Evolutionary conservation across 1,139 yeast species (phyloP), one percentile per base, ranked within the genome.

Genomic region (Meyerozyma guilliermondii): DNA sequence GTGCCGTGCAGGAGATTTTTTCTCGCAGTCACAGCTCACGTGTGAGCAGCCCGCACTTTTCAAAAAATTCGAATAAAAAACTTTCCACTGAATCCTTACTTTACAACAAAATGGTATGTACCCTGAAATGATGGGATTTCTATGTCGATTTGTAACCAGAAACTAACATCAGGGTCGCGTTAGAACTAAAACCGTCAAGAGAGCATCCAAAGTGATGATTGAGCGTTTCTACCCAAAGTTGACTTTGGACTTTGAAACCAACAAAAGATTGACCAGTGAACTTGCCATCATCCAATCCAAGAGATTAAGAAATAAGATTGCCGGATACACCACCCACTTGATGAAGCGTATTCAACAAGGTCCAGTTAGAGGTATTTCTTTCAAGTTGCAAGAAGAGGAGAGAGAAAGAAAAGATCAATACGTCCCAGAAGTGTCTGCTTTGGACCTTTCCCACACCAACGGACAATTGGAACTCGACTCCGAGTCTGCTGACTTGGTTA

Each of bases 301-400:
- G 87, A 91, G 98, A 81, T 87, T 94, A 76, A 92, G 98, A 84
- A 94, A 94, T 94, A 92, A 92, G 89, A 94, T 92, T 71, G 98
- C 99, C 74, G 99, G 99, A 74, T 92, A 91, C 96, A 92, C 98
- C 78, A 92, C 98, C 70, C 99, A 92, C 79, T 85, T 92, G 78
- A 94, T 92, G 98, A 91, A 88, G 85, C 91, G 99, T 83, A 92
- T 92, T 71, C 98, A 94, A 80, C 92, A 92, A 84, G 99, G 99
- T 71, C 98, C 99, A 81, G 99, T 92, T 65, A 91, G 98, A 85
- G 99, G 99, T 82, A 94, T 92, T 65, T 92, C 98, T 66, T 92
- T 92, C 96, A 94, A 94, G 80, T 88, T 92, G 71, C 99, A 92
- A 83, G 99, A 92, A 81, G 99, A 92, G 81, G 99, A 94, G 84